phyloP scores from a whole-genome alignment of 1,284 basidiomycete species.

The Laetiporus sulphureus region DNA sequence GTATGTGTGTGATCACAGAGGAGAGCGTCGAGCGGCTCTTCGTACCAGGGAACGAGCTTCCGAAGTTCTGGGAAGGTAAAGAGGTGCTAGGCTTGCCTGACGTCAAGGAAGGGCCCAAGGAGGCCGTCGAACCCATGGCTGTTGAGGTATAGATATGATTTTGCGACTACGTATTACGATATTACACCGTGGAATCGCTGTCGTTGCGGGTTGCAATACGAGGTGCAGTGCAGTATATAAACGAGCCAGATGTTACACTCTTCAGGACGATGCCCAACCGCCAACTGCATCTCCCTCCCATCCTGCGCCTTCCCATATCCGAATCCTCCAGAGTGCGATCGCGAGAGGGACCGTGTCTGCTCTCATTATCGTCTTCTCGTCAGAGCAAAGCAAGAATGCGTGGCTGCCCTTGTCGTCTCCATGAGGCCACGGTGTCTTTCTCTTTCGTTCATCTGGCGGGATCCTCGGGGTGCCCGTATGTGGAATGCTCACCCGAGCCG shows the following conservation, averaged over 20 bases:
- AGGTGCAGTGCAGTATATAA: too few species aligned
- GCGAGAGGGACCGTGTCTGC: constrained; percentile 58
- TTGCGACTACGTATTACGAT: too few species aligned
- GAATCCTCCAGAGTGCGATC: constrained; percentile 67
- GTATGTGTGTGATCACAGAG: constrained; percentile 95
- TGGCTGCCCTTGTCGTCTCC: constrained; percentile 49
- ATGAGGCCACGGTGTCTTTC: constrained; percentile 7
- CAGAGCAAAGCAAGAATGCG: constrained; percentile 59
- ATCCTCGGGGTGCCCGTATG: not conserved
- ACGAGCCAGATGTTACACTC: too few species aligned
- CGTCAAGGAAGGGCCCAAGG: constrained; percentile 28
- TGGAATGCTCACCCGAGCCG: not conserved
- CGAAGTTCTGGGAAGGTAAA: constrained; percentile 80
- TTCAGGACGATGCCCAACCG: constrained; percentile 1
- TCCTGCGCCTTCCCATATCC: constrained; percentile 59
- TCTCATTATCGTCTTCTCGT: constrained; percentile 37
- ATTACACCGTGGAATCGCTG: too few species aligned
- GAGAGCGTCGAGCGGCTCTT: constrained; percentile 89
- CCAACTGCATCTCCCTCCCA: constrained; percentile 18
- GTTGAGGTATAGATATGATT: constrained; percentile 46
- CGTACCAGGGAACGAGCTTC: constrained; percentile 89
- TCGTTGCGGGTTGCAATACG: too few species aligned
- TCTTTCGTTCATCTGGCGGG: constrained; percentile 1
- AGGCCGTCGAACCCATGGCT: constrained; percentile 51
- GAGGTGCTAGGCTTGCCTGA: constrained; percentile 49